Conservation (phyloP, 2,329 filamentous ascomycete genomes). For the Parafenestella ontariensis region DNA sequence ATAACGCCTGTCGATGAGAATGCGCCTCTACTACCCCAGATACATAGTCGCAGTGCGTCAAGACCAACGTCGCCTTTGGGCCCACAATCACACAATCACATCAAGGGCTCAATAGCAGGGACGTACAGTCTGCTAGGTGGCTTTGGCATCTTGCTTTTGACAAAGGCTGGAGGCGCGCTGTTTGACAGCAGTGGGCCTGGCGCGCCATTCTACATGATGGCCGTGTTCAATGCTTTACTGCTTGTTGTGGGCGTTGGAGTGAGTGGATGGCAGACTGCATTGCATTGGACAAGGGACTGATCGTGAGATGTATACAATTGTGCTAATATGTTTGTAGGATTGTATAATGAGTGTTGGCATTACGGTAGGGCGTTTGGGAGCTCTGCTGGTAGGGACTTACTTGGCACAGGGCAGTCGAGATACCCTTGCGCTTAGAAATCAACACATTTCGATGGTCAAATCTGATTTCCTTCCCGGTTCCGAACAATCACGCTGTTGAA, state of each 20-base stretch:
- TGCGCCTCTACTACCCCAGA: slow-evolving; percentile 33
- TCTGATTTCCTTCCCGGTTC: too few species aligned
- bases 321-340: not conserved
- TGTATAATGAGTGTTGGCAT: not conserved
- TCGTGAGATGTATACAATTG: not conserved
- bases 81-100: slow-evolving; percentile 54
- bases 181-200: slow-evolving; percentile 79
- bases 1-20: slow-evolving; percentile 39
- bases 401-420: too few species aligned
- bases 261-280: slow-evolving; percentile 14
- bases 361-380: too few species aligned
- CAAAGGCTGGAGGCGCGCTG: slow-evolving; percentile 85
- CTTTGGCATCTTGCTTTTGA: slow-evolving; percentile 86
- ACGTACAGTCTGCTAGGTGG: slow-evolving; percentile 93
- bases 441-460: too few species aligned
- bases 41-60: slow-evolving; percentile 20
- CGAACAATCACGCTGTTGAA: too few species aligned
- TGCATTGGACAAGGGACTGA: slow-evolving; percentile 8
- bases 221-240: slow-evolving; percentile 79
- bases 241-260: slow-evolving; percentile 56
- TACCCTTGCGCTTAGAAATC: too few species aligned
- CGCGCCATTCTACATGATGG: slow-evolving; percentile 95
- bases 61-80: slow-evolving; percentile 10
- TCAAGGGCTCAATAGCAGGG: slow-evolving; percentile 94
- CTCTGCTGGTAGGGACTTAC: too few species aligned